Evolutionary conservation across 1,139 yeast species (phyloP).

Genomic region (Protomyces pachydermus): DNA sequence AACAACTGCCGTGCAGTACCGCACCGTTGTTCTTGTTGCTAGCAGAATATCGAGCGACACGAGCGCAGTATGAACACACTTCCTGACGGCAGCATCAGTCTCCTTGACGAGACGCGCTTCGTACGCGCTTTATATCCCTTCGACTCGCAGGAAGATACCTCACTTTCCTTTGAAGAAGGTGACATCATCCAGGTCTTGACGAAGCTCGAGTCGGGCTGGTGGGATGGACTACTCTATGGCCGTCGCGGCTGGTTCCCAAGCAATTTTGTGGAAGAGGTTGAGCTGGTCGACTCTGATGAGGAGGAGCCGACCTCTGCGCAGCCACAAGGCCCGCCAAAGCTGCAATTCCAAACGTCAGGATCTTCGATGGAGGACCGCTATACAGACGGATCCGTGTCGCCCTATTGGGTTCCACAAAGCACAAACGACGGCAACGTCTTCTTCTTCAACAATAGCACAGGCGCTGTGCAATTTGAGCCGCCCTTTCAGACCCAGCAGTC

Average conservation of each 20-base stretch:
- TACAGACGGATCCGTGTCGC: constrained; percentile 46
- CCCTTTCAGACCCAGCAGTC: constrained; percentile 42
- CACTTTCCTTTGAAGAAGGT: constrained; percentile 56
- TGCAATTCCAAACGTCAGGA: background rate
- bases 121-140: constrained; percentile 72
- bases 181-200: constrained; percentile 63
- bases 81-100: background rate
- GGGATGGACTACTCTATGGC: constrained; percentile 39
- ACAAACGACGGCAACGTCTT: constrained; percentile 67
- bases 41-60: too few relatives aligned
- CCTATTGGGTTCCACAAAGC: constrained; percentile 17
- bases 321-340: background rate
- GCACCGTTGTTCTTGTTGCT: too few relatives aligned
- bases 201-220: constrained; percentile 45
- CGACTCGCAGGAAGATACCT: constrained; percentile 70
- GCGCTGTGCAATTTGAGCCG: constrained; percentile 74
- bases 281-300: constrained; percentile 40
- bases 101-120: background rate
- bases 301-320: constrained; percentile 34
- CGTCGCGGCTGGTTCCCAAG: constrained; percentile 42
- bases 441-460: constrained; percentile 61
- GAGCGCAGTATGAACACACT: too few relatives aligned
- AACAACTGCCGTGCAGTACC: too few relatives aligned
- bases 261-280: constrained; percentile 36
- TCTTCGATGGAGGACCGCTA: background rate